Evolutionary conservation across 345 rosid genomes (phyloP), one percentile per base, ranked within the genome.

Genomic region (Carallia brachiata): DNA sequence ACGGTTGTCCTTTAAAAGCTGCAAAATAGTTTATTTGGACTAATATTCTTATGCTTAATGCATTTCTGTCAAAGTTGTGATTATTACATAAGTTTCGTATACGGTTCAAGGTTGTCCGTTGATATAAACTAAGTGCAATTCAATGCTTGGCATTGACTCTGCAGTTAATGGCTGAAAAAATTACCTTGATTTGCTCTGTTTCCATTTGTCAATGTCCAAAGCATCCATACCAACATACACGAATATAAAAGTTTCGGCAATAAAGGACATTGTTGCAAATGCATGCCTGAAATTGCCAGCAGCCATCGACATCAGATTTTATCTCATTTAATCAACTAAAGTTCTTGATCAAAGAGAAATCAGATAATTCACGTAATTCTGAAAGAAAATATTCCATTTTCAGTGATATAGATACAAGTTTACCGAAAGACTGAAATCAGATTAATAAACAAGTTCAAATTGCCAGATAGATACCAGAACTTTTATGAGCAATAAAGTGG

Each of bases 141-240:
- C 2, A 70, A 18, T 27, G 27, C 52, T 3, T 61, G 54, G 32
- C 18, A 47, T 36, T 1, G 30, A 18, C 17, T 28, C 37, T 60
- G 17, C 37, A 48, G 12, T 2, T 15, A 1, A 17, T 8, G 52
- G 17, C 32, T 32, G 4, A 52, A 48, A 23, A 73, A 68, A 36
- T 59, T 78, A 89, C 94, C 89, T 82, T 31, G 86, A 76, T 2
- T 61, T 34, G 76, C 88, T 89, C 66, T 69, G 71, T 81, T 68
- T 82, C 94, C 94, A 89, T 79, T 85, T 84, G 37, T 79, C 75
- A 19, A 85, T 61, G 72, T 87, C 85, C 65, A 89, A 77, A 69
- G 91, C 89, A 74, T 89, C 94, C 94, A 89, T 85, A 13, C 87
- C 85, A 7, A 88, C 93, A 32, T 88, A 88, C 17, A 88, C 72